Evolutionary conservation across 768 basidiomycete genomes (phyloP).

Genomic region (Mycena chlorophos): DNA sequence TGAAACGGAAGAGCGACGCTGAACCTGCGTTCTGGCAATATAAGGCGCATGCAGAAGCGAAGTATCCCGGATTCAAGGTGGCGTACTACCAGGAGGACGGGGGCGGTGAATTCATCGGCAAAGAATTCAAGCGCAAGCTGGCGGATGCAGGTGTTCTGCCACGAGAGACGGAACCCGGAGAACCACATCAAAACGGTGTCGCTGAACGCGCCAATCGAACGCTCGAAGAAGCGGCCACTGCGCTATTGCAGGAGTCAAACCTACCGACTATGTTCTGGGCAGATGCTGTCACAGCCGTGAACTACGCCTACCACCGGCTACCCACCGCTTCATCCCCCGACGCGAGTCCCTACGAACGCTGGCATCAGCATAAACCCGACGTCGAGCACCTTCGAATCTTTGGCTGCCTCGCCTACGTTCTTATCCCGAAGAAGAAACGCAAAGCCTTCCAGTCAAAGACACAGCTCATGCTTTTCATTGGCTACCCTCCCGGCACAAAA

Average conservation of each 20-base stretch:
- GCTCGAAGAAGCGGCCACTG: constrained; percentile 22
- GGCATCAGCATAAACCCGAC: constrained; percentile 22
- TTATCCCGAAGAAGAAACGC: constrained; percentile 27
- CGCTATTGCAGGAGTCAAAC: constrained; percentile 25
- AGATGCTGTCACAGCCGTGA: constrained; percentile 19
- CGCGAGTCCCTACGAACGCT: constrained; percentile 24
- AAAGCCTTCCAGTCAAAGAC: constrained; percentile 20
- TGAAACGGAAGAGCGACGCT: constrained; percentile 22
- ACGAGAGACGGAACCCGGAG: constrained; percentile 4
- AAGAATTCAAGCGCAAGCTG: background rate
- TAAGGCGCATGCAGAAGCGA: constrained; percentile 26
- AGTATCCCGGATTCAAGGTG: constrained; percentile 10
- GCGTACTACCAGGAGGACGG: constrained; percentile 19
- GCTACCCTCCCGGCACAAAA: constrained; percentile 22
- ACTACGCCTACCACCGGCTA: constrained; percentile 26
- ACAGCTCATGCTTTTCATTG: constrained; percentile 26
- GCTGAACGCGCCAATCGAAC: constrained; percentile 36
- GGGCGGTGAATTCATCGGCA: constrained; percentile 25
- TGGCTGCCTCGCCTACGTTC: constrained; percentile 30
- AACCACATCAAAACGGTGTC: constrained; percentile 37
- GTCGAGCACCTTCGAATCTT: constrained; percentile 21
- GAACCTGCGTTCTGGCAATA: constrained; percentile 20
- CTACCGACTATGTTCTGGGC: constrained; percentile 27
- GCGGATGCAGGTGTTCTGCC: background rate
- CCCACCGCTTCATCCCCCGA: constrained; percentile 23